These are phyloP conservation scores for Wilhelminamyces savonicus DNA, from an alignment of 805 yeast species.

Conservation along the genomic window DNA sequence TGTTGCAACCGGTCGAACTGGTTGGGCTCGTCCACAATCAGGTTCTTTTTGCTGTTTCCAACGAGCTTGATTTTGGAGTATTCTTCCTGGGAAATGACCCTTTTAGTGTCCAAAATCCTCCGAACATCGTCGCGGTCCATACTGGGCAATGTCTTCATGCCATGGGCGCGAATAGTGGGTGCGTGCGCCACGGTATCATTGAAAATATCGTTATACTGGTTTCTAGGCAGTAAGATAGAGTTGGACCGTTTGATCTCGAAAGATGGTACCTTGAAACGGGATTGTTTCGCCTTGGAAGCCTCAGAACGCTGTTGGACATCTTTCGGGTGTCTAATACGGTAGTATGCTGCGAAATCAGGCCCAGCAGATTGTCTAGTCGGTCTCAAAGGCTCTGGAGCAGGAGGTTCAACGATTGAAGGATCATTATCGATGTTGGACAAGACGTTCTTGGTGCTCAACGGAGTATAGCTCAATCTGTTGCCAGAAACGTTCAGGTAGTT, in stretches of 20 bases:
- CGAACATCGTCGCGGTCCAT: conserved; percentile 42
- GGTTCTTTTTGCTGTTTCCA: conserved; percentile 15
- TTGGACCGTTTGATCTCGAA: conserved; percentile 34
- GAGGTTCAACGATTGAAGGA: conserved; percentile 1
- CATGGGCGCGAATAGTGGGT: conserved; percentile 37
- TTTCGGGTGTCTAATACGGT: not conserved
- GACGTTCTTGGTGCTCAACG: conserved; percentile 24
- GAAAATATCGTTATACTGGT: conserved; percentile 34
- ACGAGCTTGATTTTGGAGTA: conserved; percentile 27
- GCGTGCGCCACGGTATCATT: conserved; percentile 17
- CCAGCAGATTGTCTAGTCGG: not conserved
- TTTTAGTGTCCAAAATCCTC: conserved; percentile 28
- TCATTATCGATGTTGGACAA: conserved; percentile 15
- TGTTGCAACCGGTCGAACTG: conserved; percentile 5
- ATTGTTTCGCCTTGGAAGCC: conserved; percentile 3
- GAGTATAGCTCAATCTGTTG: conserved; percentile 16
- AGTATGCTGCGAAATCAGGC: conserved; percentile 3
- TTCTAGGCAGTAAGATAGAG: conserved; percentile 29
- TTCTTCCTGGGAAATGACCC: conserved; percentile 35
- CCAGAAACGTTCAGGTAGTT: conserved; percentile 9
- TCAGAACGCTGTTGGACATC: not conserved
- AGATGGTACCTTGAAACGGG: conserved; percentile 36
- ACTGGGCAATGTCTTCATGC: conserved; percentile 45
- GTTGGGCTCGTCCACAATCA: conserved; percentile 11
- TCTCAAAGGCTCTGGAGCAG: conserved; percentile 2